Evolutionary conservation across 352 stramenopile genomes (phyloP).

Genomic region (Pythium dissimile): DNA sequence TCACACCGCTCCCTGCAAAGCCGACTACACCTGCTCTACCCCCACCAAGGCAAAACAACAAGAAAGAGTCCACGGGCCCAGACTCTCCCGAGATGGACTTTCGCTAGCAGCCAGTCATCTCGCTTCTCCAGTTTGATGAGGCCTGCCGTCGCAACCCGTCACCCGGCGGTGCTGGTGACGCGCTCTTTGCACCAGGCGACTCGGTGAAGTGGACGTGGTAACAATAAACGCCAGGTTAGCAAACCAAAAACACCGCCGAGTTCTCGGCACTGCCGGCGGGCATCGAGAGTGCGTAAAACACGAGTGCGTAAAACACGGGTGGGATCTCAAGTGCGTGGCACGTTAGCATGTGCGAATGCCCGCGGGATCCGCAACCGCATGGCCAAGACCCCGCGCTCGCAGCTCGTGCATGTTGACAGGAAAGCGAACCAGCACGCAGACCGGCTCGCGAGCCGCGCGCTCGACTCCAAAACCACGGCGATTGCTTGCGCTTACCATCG

Average conservation of each 20-base stretch:
- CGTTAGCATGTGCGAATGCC: constrained; percentile 8
- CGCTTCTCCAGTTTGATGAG: too few relatives aligned
- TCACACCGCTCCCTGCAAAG: too few relatives aligned
- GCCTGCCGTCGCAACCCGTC: not conserved
- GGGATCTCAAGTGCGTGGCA: constrained; percentile 1
- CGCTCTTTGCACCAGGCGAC: not conserved
- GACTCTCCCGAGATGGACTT: too few relatives aligned
- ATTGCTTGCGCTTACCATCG: not conserved
- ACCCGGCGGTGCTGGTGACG: not conserved
- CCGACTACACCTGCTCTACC: too few relatives aligned
- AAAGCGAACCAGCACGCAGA: constrained; percentile 9
- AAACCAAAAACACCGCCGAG: constrained; percentile 31
- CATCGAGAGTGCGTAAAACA: not conserved
- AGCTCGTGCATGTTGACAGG: constrained; percentile 7
- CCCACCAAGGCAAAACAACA: too few relatives aligned
- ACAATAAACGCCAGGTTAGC: not conserved
- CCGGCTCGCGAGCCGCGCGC: constrained; percentile 10
- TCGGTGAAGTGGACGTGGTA: not conserved
- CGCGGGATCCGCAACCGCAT: constrained; percentile 8
- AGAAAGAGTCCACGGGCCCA: too few relatives aligned
- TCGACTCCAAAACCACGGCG: not conserved
- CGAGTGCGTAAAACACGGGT: too few relatives aligned
- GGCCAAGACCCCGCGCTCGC: not conserved
- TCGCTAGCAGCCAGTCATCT: too few relatives aligned
- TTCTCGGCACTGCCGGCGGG: constrained; percentile 25